These are phyloP conservation scores for Eustoma russellianum DNA, from an alignment of 257 asterid genomes.

Conservation along the genomic window DNA sequence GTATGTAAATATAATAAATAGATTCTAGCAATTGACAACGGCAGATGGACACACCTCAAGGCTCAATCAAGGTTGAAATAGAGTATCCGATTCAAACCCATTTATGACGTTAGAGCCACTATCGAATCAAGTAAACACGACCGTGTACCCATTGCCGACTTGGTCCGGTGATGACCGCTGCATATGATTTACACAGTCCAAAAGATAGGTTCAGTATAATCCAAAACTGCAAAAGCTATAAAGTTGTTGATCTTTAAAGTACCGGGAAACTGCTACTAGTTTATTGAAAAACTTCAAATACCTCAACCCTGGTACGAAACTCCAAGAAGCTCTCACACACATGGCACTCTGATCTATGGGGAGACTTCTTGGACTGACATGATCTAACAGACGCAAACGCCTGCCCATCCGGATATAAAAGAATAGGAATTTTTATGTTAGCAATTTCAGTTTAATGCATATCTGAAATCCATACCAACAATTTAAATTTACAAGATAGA, in stretches of 20 bases:
- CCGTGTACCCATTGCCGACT: constrained; percentile 85
- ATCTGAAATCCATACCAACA: not conserved
- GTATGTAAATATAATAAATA: not conserved
- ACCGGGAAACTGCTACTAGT: no score
- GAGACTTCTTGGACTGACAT: constrained; percentile 46
- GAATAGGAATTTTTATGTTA: no score
- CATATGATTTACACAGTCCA: constrained; percentile 2
- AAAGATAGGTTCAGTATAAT: not conserved
- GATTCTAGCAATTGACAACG: not conserved
- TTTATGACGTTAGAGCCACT: constrained; percentile 44
- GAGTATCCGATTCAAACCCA: constrained; percentile 22
- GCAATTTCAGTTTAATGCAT: no score
- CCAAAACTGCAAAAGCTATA: no score
- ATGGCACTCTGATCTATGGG: constrained; percentile 84
- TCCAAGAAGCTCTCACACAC: constrained; percentile 93
- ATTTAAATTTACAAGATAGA: not conserved
- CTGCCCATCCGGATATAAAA: constrained; percentile 22
- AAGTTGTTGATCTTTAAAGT: no score
- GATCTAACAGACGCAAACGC: constrained; percentile 89
- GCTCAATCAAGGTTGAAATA: not conserved
- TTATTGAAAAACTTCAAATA: constrained; percentile 14
- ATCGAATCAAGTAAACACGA: constrained; percentile 74
- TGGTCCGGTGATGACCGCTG: constrained; percentile 68
- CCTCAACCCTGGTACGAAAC: constrained; percentile 82
- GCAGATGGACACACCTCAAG: not conserved